Evolutionary conservation across 352 stramenopile species (phyloP).

Genomic region (Plasmopara halstedii): DNA sequence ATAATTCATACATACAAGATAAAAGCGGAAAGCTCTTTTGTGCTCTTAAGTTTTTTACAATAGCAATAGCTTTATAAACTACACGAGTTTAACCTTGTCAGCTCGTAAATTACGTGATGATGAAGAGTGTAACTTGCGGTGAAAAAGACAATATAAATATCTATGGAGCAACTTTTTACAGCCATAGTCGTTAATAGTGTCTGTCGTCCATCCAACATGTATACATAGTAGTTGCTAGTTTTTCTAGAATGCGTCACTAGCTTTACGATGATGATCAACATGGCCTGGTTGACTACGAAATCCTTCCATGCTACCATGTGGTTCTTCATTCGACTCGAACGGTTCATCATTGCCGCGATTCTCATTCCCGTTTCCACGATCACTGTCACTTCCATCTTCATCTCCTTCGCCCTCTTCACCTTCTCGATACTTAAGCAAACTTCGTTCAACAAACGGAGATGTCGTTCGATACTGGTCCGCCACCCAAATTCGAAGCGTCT

Average conservation of each 20-base stretch:
- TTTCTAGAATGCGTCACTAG: conserved; percentile 52
- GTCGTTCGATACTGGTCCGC: conserved; percentile 81
- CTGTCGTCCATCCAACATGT: conserved; percentile 1
- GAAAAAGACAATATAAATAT: no score
- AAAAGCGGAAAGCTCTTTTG: no score
- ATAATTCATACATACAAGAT: no score
- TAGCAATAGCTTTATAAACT: no score
- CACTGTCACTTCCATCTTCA: conserved; percentile 18
- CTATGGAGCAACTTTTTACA: no score
- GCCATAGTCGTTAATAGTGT: conserved; percentile 1
- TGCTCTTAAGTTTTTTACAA: no score
- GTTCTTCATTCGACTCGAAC: conserved; percentile 4
- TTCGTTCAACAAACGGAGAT: conserved; percentile 79
- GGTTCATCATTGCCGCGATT: conserved; percentile 5
- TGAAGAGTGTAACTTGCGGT: no score
- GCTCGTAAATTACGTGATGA: no score
- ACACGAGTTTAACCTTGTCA: no score
- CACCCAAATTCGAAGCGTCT: conserved; percentile 81
- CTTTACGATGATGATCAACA: conserved; percentile 40
- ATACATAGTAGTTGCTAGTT: conserved; percentile 1
- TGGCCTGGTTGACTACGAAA: conserved; percentile 42
- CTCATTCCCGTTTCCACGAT: conserved; percentile 4
- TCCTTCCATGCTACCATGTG: conserved; percentile 12
- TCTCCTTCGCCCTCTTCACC: conserved; percentile 46
- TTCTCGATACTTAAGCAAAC: conserved; percentile 73